phyloP scores from a whole-genome alignment of 2,329 filamentous ascomycete genomes.

The Parafenestella ontariensis region DNA sequence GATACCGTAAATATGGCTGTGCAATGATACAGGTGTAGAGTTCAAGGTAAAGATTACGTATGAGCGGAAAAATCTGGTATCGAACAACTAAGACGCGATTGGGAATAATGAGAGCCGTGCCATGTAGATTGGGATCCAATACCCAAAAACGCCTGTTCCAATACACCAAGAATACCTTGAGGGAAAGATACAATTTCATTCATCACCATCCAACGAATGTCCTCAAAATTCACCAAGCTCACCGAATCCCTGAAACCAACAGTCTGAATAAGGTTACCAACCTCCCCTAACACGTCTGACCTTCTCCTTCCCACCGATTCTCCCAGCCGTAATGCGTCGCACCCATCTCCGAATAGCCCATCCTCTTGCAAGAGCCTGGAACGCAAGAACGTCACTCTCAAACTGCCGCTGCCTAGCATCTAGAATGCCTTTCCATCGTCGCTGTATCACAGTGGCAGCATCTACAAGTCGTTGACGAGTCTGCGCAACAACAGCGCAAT shows the following conservation, averaged over 20 bases:
- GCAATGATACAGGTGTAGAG: too few relatives aligned
- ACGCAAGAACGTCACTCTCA: conserved; percentile 46
- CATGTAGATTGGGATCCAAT: neutral
- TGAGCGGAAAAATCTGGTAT: neutral
- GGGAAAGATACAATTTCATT: neutral
- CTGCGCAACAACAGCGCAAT: conserved; percentile 58
- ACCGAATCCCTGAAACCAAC: neutral
- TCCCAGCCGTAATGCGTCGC: conserved; percentile 32
- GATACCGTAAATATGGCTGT: conserved; percentile 59
- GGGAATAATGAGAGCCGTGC: neutral
- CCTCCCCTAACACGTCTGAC: conserved; percentile 45
- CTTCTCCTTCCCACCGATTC: conserved; percentile 42
- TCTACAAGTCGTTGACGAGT: conserved; percentile 50
- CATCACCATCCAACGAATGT: neutral
- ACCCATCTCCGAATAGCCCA: conserved; percentile 48
- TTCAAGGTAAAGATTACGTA: too few relatives aligned
- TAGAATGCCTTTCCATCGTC: conserved; percentile 52
- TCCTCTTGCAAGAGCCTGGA: conserved; percentile 55
- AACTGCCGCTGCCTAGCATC: conserved; percentile 45
- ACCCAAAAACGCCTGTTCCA: neutral
- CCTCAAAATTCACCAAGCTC: neutral
- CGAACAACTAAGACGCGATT: neutral
- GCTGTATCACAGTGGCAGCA: conserved; percentile 54
- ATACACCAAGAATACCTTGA: neutral
- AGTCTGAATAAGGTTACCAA: conserved; percentile 30